Conservation (phyloP, 2,329 filamentous ascomycete species). For the Aspergillus floridensis region DNA sequence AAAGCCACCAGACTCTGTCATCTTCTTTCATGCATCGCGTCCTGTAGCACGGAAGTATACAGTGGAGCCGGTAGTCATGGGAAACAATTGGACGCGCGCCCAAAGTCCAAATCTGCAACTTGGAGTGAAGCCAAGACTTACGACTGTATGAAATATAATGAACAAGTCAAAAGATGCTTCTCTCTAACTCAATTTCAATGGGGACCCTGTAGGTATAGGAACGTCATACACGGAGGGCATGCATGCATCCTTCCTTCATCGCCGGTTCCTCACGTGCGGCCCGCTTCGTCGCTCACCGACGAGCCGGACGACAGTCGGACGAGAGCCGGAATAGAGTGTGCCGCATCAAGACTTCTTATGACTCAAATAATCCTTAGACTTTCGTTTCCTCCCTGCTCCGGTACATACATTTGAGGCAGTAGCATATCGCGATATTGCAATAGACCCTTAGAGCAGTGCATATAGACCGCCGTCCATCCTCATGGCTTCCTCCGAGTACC, state of each 20-base stretch:
- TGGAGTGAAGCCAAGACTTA: conserved; percentile 8
- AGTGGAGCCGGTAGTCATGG: neutral
- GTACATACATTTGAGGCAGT: neutral
- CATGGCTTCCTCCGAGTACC: conserved; percentile 12
- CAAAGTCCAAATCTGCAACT: neutral
- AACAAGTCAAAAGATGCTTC: conserved; percentile 2
- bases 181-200: neutral
- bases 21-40: neutral
- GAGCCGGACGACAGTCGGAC: neutral
- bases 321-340: neutral
- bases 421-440: neutral
- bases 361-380: neutral
- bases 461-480: neutral
- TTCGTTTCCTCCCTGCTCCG: neutral
- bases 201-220: neutral
- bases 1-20: neutral
- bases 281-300: neutral
- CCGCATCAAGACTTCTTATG: neutral
- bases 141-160: conserved; percentile 19
- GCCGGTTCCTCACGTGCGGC: neutral
- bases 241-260: neutral
- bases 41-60: neutral
- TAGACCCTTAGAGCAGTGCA: neutral
- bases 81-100: neutral
- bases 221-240: neutral